These are phyloP conservation scores for Fomitopsis betulina DNA, from an alignment of 1,284 basidiomycete genomes.

Conservation along the genomic window DNA sequence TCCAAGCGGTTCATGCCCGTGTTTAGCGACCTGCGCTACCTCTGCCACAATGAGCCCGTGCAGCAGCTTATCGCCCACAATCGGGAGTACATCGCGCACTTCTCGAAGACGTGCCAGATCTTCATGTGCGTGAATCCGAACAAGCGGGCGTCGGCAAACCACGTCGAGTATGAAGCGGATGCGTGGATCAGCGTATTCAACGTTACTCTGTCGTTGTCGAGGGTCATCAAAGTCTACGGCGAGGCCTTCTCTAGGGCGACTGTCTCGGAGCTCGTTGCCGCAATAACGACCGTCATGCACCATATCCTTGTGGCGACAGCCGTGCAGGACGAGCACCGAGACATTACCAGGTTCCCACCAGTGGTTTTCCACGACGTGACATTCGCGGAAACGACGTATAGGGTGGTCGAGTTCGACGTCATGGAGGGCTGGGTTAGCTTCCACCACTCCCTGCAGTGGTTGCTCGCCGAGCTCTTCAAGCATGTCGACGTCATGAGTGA, in stretches of 20 bases:
- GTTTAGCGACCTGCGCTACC: slow-evolving; percentile 80
- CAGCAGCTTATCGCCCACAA: slow-evolving; percentile 71
- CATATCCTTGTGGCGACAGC: slow-evolving; percentile 75
- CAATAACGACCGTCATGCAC: slow-evolving; percentile 67
- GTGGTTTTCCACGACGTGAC: slow-evolving; percentile 59
- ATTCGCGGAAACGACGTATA: slow-evolving; percentile 59
- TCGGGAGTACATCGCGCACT: slow-evolving; percentile 56
- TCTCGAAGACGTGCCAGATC: slow-evolving; percentile 66
- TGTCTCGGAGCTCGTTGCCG: slow-evolving; percentile 57
- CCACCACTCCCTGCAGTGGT: slow-evolving; percentile 92
- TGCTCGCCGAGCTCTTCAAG: slow-evolving; percentile 89
- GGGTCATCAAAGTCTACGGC: slow-evolving; percentile 85
- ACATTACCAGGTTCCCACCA: slow-evolving; percentile 57
- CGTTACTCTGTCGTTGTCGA: slow-evolving; percentile 82
- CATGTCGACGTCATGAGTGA: slow-evolving; percentile 65
- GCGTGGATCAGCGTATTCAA: slow-evolving; percentile 94
- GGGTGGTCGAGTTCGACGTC: slow-evolving; percentile 74
- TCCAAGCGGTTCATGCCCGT: slow-evolving; percentile 92
- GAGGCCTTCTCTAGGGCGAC: slow-evolving; percentile 66
- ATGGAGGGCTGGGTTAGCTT: slow-evolving; percentile 86
- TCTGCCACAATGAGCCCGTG: slow-evolving; percentile 73
- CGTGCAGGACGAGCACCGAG: slow-evolving; percentile 57
- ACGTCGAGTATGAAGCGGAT: slow-evolving; percentile 93
- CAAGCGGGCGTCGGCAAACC: slow-evolving; percentile 73
- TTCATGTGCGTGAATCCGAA: slow-evolving; percentile 93